These are phyloP conservation scores for Penicillium parvum DNA, from an alignment of 495 filamentous ascomycete species.

Conservation along the genomic window DNA sequence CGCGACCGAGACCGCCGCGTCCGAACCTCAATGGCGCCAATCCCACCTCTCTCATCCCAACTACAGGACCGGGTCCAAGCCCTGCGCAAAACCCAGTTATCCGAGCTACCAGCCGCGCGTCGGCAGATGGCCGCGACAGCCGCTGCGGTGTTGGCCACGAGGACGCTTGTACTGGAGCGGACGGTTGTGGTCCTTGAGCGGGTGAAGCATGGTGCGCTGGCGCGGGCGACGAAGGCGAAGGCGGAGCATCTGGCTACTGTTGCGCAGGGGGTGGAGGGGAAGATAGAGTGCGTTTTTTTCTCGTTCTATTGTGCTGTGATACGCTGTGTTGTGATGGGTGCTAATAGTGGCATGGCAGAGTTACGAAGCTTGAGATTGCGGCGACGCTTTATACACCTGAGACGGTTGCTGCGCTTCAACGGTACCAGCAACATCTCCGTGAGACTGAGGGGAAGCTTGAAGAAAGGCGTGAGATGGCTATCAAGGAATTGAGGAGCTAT, in stretches of 20 bases:
- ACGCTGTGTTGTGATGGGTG: neutral
- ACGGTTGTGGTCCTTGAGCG: slow-evolving; percentile 48
- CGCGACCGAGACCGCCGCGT: slow-evolving; percentile 28
- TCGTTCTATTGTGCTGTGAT: neutral
- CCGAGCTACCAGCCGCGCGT: slow-evolving; percentile 30
- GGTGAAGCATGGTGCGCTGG: slow-evolving; percentile 61
- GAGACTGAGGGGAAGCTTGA: slow-evolving; percentile 46
- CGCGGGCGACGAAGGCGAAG: slow-evolving; percentile 50
- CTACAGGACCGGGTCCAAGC: slow-evolving; percentile 22
- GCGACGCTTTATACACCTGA: slow-evolving; percentile 55
- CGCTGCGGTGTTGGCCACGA: slow-evolving; percentile 30
- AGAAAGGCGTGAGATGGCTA: slow-evolving; percentile 40
- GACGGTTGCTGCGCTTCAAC: slow-evolving; percentile 49
- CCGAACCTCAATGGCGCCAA: slow-evolving; percentile 21
- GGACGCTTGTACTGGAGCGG: slow-evolving; percentile 35
- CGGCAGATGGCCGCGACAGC: slow-evolving; percentile 37
- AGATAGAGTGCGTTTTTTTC: slow-evolving; percentile 43
- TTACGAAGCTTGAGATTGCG: slow-evolving; percentile 37
- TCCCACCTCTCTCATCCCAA: slow-evolving; percentile 23
- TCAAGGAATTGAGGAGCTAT: slow-evolving; percentile 51
- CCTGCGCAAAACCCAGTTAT: slow-evolving; percentile 30
- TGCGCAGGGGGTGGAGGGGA: slow-evolving; percentile 50
- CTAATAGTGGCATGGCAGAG: slow-evolving; percentile 21
- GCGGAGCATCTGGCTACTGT: slow-evolving; percentile 57
- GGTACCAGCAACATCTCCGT: slow-evolving; percentile 51